Conservation (phyloP, 1,284 basidiomycete species). For the Trichosporon faecale region DNA sequence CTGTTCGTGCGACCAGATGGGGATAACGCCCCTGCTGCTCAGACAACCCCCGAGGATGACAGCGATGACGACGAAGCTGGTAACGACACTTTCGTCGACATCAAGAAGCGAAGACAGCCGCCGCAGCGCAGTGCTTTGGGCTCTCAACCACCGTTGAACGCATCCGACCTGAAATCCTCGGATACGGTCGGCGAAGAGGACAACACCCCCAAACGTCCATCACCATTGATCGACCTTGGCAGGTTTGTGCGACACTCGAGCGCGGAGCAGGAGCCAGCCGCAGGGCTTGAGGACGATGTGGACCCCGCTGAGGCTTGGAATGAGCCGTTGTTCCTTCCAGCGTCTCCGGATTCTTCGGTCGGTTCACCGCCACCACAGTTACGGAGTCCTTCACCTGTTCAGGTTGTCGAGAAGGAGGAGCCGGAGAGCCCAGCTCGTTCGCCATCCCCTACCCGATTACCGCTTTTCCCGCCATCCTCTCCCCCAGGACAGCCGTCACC, state of each 20-base stretch:
- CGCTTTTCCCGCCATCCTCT: neutral
- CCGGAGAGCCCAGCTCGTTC: neutral
- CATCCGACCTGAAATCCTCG: neutral
- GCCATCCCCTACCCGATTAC: neutral
- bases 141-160: neutral
- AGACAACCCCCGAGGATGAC: neutral
- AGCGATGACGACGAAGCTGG: constrained; percentile 17
- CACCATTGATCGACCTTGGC: neutral
- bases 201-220: neutral
- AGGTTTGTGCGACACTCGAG: neutral
- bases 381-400: neutral
- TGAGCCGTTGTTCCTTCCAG: neutral
- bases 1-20: neutral
- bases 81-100: constrained; percentile 20
- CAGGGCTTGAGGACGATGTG: neutral
- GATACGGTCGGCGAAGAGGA: neutral
- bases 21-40: neutral
- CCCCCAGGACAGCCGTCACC: neutral
- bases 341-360: neutral
- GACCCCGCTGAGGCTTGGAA: neutral
- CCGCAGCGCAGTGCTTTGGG: neutral
- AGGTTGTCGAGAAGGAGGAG: neutral
- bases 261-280: neutral
- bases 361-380: neutral
- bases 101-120: neutral